Evolutionary conservation across 805 yeast genomes (phyloP).

Genomic region (Lipomyces spencermartinsiae): DNA sequence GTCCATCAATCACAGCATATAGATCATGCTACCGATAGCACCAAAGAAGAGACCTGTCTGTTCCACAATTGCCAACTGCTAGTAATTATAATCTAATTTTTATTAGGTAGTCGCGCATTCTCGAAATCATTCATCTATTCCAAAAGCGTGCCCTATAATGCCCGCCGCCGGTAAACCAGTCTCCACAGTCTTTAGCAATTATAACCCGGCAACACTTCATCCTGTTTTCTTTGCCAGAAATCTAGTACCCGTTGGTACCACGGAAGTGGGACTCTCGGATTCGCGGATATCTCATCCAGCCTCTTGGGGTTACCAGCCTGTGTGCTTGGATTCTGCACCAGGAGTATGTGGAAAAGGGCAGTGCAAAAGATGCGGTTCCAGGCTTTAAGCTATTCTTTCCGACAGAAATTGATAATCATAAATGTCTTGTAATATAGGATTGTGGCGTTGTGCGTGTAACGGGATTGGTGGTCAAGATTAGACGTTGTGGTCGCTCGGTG

Average conservation of each 20-base stretch:
- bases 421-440: neutral
- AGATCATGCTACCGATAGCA: conserved; percentile 15
- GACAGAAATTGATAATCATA: neutral
- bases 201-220: conserved; percentile 28
- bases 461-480: neutral
- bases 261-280: conserved; percentile 12
- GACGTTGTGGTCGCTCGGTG: neutral
- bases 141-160: neutral
- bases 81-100: neutral
- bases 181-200: neutral
- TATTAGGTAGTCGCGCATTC: neutral
- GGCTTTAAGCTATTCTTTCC: conserved; percentile 1
- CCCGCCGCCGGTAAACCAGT: neutral
- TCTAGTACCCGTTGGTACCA: conserved; percentile 1
- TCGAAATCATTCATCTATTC: neutral
- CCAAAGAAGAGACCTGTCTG: conserved; percentile 21
- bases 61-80: neutral
- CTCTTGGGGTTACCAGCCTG: conserved; percentile 26
- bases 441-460: neutral
- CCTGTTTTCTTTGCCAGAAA: conserved; percentile 35
- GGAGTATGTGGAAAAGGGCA: conserved; percentile 15
- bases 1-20: neutral
- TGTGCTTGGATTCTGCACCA: neutral
- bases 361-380: conserved; percentile 14
- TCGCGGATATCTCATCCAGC: conserved; percentile 35